A percentile compares a stretch with the other conserved stretches of the same genome.
Conservation (phyloP, 495 filamentous ascomycete species). For the Paragyromitra xinjiangensis region DNA sequence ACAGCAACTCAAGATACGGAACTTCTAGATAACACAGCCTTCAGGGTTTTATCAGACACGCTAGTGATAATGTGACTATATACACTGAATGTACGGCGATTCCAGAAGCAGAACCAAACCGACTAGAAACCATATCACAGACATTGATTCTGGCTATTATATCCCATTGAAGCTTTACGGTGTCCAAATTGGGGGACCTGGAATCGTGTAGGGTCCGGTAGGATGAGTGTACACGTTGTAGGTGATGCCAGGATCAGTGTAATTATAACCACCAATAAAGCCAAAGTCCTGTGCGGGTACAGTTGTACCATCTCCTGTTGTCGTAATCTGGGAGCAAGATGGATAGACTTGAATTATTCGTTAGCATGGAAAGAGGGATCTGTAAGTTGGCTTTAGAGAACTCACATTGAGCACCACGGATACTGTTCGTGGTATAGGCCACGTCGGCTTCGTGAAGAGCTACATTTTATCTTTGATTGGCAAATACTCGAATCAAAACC, state of each 20-base stretch:
- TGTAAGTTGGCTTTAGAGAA: not conserved
- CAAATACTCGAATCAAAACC: not conserved
- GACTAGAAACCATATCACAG: not conserved
- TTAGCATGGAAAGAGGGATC: not conserved
- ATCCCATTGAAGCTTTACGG: conserved; percentile 10
- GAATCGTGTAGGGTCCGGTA: conserved; percentile 59
- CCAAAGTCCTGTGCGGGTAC: conserved; percentile 46
- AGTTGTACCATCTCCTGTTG: conserved; percentile 59
- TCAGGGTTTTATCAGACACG: too few species aligned
- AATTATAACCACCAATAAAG: conserved; percentile 61
- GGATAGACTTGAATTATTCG: conserved; percentile 60
- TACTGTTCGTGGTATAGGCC: conserved; percentile 57
- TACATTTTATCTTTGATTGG: not conserved
- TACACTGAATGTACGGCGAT: too few species aligned
- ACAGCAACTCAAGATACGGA: too few species aligned
- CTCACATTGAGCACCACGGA: conserved; percentile 62
- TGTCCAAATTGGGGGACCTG: conserved; percentile 60
- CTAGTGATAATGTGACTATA: too few species aligned
- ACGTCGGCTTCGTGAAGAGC: conserved; percentile 62
- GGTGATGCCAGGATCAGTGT: conserved; percentile 63
- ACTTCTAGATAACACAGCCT: too few species aligned
- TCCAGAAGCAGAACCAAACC: not conserved
- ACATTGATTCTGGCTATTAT: not conserved
- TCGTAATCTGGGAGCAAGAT: conserved; percentile 64
- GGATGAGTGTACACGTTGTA: conserved; percentile 61